A percentile compares a stretch with the other conserved stretches of the same genome.
Evolutionary conservation across 345 rosid species (phyloP).

Genomic region (Alliaria petiolata): DNA sequence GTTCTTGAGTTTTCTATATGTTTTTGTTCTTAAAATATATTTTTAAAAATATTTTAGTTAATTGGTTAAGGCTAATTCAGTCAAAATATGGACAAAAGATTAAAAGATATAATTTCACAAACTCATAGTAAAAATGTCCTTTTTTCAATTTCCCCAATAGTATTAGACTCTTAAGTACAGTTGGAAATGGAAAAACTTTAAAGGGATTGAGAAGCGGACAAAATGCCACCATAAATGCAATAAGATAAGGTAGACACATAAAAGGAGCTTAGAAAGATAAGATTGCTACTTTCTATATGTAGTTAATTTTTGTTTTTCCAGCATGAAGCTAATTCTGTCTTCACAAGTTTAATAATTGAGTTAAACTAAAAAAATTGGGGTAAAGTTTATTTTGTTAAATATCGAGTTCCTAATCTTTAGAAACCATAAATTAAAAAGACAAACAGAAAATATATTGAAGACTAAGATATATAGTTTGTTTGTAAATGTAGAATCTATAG

Average conservation of each 20-base stretch:
- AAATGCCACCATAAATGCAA: constrained; percentile 25
- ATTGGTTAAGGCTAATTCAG: too few relatives aligned
- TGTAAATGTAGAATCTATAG: not conserved
- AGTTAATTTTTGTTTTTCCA: too few relatives aligned
- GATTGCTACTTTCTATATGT: not conserved
- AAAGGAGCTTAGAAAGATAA: not conserved
- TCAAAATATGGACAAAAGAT: too few relatives aligned
- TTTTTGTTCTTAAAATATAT: too few relatives aligned
- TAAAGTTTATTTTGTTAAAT: too few relatives aligned
- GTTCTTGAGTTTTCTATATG: too few relatives aligned
- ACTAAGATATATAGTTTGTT: not conserved
- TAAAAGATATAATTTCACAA: too few relatives aligned
- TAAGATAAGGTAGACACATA: not conserved
- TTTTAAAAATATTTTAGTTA: too few relatives aligned
- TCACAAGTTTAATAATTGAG: not conserved
- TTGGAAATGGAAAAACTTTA: constrained; percentile 10
- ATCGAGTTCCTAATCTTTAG: too few relatives aligned
- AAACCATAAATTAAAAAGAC: not conserved
- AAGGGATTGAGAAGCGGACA: constrained; percentile 7
- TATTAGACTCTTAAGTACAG: constrained; percentile 24
- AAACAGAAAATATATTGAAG: not conserved
- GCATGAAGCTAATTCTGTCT: not conserved
- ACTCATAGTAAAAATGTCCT: too few relatives aligned
- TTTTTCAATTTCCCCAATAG: too few relatives aligned
- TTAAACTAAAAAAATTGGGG: not conserved